Evolutionary conservation across 352 stramenopile genomes (phyloP).

Genomic region (Blastocystis sp.): DNA sequence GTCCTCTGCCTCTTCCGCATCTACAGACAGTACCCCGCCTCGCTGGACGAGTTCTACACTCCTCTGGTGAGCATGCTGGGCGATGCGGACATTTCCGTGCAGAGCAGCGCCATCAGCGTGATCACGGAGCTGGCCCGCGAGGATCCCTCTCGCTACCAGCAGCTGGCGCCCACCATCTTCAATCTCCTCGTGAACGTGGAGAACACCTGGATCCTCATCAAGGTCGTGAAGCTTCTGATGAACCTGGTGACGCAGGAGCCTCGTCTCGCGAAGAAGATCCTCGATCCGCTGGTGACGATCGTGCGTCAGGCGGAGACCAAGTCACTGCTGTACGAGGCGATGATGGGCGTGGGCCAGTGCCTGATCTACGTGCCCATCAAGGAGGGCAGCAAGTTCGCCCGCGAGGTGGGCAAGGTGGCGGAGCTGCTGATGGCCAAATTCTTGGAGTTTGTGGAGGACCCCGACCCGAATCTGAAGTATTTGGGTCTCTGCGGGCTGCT

Average conservation of each 20-base stretch:
- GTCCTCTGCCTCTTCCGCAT: conserved; percentile 96
- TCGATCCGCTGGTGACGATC: conserved; percentile 92
- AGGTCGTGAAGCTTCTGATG: conserved; percentile 97
- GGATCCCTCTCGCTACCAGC: conserved; percentile 96
- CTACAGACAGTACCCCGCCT: conserved; percentile 95
- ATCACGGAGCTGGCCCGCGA: conserved; percentile 97
- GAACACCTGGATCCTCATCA: conserved; percentile 99
- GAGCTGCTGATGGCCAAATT: conserved; percentile 90
- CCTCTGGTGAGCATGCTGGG: conserved; percentile 91
- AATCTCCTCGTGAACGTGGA: conserved; percentile 89
- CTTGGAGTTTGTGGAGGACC: conserved; percentile 89
- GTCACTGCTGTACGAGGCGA: conserved; percentile 89
- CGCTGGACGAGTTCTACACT: conserved; percentile 92
- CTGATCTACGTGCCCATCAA: conserved; percentile 90
- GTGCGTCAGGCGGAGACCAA: conserved; percentile 95
- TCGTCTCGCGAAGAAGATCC: conserved; percentile 90
- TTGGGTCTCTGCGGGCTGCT: conserved; percentile 92
- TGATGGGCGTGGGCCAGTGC: conserved; percentile 84
- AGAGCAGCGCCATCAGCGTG: conserved; percentile 95
- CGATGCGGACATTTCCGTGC: conserved; percentile 89
- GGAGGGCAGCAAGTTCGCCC: conserved; percentile 88
- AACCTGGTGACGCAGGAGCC: conserved; percentile 94
- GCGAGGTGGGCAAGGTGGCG: conserved; percentile 85
- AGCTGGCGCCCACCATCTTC: conserved; percentile 95
- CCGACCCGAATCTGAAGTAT: conserved; percentile 98